phyloP scores from a whole-genome alignment of 805 yeast species.

The Martiniozyma abietophila region DNA sequence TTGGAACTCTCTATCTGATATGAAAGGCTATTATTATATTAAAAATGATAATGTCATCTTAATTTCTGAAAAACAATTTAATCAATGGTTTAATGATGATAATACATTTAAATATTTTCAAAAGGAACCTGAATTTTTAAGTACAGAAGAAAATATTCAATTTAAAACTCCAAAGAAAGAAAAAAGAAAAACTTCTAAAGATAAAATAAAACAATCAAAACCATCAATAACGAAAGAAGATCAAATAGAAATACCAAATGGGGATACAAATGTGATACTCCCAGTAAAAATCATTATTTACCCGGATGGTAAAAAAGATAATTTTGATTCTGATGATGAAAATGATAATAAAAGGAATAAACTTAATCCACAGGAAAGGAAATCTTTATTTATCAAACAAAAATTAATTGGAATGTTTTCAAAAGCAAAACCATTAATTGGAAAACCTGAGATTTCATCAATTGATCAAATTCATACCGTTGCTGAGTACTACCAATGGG shows the following conservation, averaged over 20 bases:
- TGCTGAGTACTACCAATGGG: conserved; percentile 7
- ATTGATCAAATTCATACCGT: too few species aligned
- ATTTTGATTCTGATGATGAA: conserved; percentile 1
- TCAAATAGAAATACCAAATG: conserved; percentile 1
- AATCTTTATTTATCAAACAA: conserved; percentile 6
- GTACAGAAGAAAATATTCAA: not conserved
- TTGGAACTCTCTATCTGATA: conserved; percentile 1
- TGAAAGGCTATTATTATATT: conserved; percentile 2
- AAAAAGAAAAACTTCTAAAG: conserved; percentile 3
- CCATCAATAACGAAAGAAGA: conserved; percentile 6
- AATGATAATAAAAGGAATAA: conserved; percentile 1
- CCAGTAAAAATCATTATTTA: conserved; percentile 9
- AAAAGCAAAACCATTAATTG: not conserved
- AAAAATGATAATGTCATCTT: conserved; percentile 2
- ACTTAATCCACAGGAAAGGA: conserved; percentile 7
- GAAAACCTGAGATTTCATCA: conserved; percentile 2
- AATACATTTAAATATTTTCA: too few species aligned
- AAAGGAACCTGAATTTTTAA: not conserved
- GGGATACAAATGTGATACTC: conserved; percentile 1
- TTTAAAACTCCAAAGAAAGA: not conserved
- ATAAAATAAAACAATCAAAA: not conserved
- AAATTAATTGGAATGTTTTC: conserved; percentile 1
- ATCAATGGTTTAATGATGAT: too few species aligned
- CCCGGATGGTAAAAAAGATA: conserved; percentile 11
- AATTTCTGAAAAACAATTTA: too few species aligned